Base-by-base conservation (phyloP, 2,329 filamentous ascomycete genomes). In the Pyricularia pennisetigena region DNA sequence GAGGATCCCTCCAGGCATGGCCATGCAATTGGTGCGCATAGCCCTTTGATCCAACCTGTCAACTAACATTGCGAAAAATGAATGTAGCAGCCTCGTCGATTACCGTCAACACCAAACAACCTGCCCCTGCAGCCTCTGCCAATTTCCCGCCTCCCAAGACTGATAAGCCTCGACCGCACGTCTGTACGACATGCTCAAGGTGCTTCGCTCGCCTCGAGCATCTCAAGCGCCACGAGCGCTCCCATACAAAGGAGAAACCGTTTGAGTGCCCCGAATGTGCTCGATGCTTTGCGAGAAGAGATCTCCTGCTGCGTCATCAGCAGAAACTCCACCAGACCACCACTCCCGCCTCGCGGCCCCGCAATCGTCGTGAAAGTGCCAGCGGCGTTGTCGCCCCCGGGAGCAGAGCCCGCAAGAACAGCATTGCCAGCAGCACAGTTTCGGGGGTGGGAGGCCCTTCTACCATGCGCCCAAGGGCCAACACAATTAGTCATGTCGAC, bases 181-280 rank as follows among this genome's bases (percentile, higher is more conserved):
- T 97, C 70, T 99, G 95, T 82, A 88, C 84, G 59, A 98, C 94
- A 65, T 99, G 95, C 79, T 87, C 89, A 74, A 89, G 95, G 72
- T 97, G 92, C 35, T 99, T 99, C 78, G 95, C 95, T 69, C 89
- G 95, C 70, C 82, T 99, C 74, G 95, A 99, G 81, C 95, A 99
- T 78, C 82, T 99, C 72, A 99, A 99, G 82, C 90, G 95, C 70
- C 95, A 99, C 79, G 95, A 98, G 81, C 88, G 95, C 71, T 97
- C 93, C n/a, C 94, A 97, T 77, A 97, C 94, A 63, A 97, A 99
- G 78, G 94, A 99, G 81, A 99, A 99, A 83, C 95, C 95, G 0
- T 99, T 99, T 74, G 93, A 97, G 79, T 99, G 95, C 75, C 92
- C 93, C 30, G 93, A 98, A 78, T 99, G 95, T 79, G 86, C 92